Percentiles rank a stretch among this genome's conserved stretches.
These are phyloP conservation scores for Rosa lucieae DNA, from an alignment of 306 rosid species.

Conservation along the genomic window DNA sequence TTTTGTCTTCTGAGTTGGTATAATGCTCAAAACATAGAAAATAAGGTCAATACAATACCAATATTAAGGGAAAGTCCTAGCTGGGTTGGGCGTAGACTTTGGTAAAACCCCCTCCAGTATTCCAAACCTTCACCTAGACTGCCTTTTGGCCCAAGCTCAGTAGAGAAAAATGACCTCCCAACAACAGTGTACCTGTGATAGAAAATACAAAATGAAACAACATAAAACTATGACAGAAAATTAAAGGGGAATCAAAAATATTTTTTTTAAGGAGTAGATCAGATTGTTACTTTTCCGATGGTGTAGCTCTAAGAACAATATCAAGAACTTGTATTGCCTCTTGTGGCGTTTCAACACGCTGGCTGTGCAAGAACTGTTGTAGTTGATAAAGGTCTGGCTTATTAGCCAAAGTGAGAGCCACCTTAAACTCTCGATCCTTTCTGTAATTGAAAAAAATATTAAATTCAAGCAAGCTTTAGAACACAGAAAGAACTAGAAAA, in stretches of 20 bases:
- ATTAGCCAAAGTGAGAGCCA: conserved; percentile 36
- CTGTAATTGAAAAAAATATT: not conserved
- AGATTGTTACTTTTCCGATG: conserved; percentile 38
- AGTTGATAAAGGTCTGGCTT: conserved; percentile 50
- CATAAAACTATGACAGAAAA: not conserved
- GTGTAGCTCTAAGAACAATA: conserved; percentile 54
- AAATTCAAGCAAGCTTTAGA: not conserved
- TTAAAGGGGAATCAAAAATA: not conserved
- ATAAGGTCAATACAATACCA: conserved; percentile 32
- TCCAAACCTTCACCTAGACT: not conserved
- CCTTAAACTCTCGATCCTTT: conserved; percentile 45
- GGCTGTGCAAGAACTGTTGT: conserved; percentile 40
- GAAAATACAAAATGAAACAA: not conserved
- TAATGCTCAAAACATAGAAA: not conserved
- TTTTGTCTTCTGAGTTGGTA: not conserved
- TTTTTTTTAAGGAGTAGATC: not conserved
- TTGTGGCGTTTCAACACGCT: conserved; percentile 40
- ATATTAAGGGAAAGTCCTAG: conserved; percentile 50
- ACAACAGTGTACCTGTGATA: not conserved
- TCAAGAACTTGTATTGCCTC: conserved; percentile 77
- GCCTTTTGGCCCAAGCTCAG: not conserved
- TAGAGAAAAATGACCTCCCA: not conserved
- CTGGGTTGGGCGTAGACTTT: conserved; percentile 40
- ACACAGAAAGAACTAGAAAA: not conserved
- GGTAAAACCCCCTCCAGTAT: conserved; percentile 8